phyloP scores from a whole-genome alignment of 176 grass and related monocot species.

The Musa schizocarpa region DNA sequence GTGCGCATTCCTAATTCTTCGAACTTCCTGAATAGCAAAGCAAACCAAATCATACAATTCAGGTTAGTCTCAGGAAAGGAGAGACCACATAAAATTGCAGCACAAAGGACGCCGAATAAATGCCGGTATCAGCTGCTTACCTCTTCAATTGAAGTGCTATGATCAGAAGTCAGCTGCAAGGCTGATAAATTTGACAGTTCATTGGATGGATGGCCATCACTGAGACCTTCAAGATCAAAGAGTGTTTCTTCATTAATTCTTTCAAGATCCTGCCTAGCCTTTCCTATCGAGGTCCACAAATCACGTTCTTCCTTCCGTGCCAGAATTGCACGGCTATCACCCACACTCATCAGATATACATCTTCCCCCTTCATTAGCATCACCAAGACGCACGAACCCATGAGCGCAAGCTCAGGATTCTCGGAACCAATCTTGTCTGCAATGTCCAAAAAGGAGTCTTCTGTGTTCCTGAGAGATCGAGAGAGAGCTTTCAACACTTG shows the following conservation, averaged over 20 bases:
- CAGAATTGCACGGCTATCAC: constrained; percentile 4
- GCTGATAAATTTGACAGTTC: not conserved
- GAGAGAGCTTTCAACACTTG: not conserved
- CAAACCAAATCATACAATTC: not conserved
- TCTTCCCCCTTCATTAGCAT: constrained; percentile 9
- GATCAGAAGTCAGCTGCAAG: constrained; percentile 1
- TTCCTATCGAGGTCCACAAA: not conserved
- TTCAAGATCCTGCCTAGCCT: not conserved
- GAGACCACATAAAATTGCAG: too few relatives aligned
- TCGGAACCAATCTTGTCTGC: not conserved
- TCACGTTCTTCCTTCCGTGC: not conserved
- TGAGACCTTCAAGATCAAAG: not conserved
- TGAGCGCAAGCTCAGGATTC: constrained; percentile 13
- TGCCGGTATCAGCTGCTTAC: not conserved
- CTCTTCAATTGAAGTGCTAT: constrained; percentile 1
- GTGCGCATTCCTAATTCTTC: constrained; percentile 8
- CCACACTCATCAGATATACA: constrained; percentile 7
- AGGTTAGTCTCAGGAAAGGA: too few relatives aligned
- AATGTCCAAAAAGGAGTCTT: constrained; percentile 14
- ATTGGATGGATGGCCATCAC: not conserved
- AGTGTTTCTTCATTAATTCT: not conserved
- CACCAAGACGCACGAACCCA: constrained; percentile 10
- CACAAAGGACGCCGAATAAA: too few relatives aligned
- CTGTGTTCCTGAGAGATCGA: constrained; percentile 8
- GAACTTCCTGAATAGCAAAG: not conserved